Conservation (phyloP, 148 eudicot genomes). For the Rhododendron ovatum region DNA sequence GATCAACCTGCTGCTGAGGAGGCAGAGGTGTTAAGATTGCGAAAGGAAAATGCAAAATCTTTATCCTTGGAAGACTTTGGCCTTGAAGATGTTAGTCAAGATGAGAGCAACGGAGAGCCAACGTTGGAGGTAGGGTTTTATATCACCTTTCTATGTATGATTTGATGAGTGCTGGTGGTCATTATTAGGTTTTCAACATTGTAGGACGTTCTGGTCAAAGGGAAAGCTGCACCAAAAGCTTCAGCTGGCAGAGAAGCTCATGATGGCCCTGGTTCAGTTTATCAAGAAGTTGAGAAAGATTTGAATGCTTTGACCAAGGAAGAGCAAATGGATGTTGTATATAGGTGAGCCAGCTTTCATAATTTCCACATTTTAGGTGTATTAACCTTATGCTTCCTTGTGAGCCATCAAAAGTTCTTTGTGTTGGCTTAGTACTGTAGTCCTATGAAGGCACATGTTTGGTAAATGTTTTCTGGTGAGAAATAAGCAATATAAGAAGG, state of each 20-base stretch:
- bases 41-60: constrained; percentile 44
- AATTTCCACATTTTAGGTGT: neutral
- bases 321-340: constrained; percentile 89
- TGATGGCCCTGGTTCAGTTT: constrained; percentile 34
- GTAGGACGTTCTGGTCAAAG: constrained; percentile 55
- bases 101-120: constrained; percentile 69
- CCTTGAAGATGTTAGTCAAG: constrained; percentile 44
- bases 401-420: neutral
- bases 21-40: constrained; percentile 60
- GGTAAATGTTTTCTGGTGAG: neutral
- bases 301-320: constrained; percentile 69
- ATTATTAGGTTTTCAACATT: neutral
- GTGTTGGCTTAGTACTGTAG: neutral
- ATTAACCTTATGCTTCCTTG: neutral
- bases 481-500: neutral
- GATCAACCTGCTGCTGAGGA: constrained; percentile 68
- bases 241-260: constrained; percentile 30
- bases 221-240: constrained; percentile 39
- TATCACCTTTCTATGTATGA: neutral
- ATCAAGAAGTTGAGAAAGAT: constrained; percentile 76
- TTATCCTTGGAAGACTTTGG: constrained; percentile 64
- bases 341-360: constrained; percentile 38
- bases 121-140: constrained; percentile 58
- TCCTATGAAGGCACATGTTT: neutral
- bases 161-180: neutral